phyloP scores from a whole-genome alignment of 2,329 filamentous ascomycete genomes.

The Diplodia intermedia region DNA sequence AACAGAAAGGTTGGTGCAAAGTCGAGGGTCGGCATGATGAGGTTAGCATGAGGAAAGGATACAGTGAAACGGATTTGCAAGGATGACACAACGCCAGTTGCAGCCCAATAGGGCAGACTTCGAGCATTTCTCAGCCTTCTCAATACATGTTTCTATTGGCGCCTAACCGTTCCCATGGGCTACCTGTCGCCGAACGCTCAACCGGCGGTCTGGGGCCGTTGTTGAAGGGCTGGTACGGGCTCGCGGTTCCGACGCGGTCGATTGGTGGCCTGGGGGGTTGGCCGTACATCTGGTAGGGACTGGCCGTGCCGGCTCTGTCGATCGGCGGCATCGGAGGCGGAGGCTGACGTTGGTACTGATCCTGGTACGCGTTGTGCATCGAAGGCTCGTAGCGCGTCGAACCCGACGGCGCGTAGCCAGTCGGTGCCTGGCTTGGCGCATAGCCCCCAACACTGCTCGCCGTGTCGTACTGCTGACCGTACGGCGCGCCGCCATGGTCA shows the following conservation, averaged over 20 bases:
- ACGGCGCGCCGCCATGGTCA: slow-evolving; percentile 1
- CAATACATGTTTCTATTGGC: slow-evolving; percentile 15
- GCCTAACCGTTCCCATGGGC: slow-evolving; percentile 22
- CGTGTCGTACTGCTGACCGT: slow-evolving; percentile 23
- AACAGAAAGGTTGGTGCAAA: background rate
- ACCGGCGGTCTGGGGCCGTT: background rate
- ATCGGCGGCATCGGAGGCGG: slow-evolving; percentile 26
- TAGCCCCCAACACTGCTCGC: slow-evolving; percentile 22
- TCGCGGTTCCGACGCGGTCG: slow-evolving; percentile 17
- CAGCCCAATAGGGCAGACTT: slow-evolving; percentile 3
- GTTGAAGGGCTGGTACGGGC: slow-evolving; percentile 25
- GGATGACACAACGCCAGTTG: background rate
- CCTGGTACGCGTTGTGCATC: slow-evolving; percentile 27
- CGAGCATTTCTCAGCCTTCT: background rate
- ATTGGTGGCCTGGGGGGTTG: background rate
- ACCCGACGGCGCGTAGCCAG: slow-evolving; percentile 35
- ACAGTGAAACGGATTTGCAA: slow-evolving; percentile 12
- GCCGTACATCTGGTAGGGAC: slow-evolving; percentile 22
- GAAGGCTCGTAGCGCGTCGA: slow-evolving; percentile 32
- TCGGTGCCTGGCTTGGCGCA: slow-evolving; percentile 26
- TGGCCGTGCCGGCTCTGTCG: slow-evolving; percentile 34
- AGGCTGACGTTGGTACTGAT: slow-evolving; percentile 17
- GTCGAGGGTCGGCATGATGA: slow-evolving; percentile 16
- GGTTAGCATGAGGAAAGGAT: slow-evolving; percentile 13
- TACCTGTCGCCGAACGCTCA: slow-evolving; percentile 15